Percentiles rank a stretch among this genome's conserved stretches.
Conservation (phyloP, 257 asterid genomes). For the Nicotiana otophora region DNA sequence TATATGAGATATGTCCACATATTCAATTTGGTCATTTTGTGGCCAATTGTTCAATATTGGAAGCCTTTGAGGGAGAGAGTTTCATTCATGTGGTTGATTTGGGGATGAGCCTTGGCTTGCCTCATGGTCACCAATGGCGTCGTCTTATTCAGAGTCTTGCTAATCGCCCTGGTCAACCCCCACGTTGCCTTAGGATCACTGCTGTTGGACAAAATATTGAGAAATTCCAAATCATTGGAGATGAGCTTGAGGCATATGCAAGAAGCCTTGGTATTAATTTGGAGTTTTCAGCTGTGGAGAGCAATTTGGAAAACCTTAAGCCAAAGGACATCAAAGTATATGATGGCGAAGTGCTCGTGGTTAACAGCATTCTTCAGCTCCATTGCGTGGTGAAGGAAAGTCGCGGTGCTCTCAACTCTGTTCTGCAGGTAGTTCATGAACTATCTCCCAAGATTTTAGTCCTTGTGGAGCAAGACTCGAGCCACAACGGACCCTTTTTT, state of each 20-base stretch:
- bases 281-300: conserved; percentile 48
- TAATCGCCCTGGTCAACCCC: conserved; percentile 26
- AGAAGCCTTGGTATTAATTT: conserved; percentile 30
- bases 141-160: conserved; percentile 50
- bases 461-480: conserved; percentile 76
- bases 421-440: conserved; percentile 48
- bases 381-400: conserved; percentile 86
- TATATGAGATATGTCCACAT: conserved; percentile 57
- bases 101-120: conserved; percentile 68
- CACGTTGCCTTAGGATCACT: conserved; percentile 44
- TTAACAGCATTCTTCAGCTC: conserved; percentile 65
- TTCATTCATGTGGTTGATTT: conserved; percentile 73
- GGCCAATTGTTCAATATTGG: conserved; percentile 57
- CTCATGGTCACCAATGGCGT: conserved; percentile 73
- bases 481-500: conserved; percentile 83
- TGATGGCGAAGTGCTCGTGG: conserved; percentile 53
- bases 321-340: conserved; percentile 36
- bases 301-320: conserved; percentile 52
- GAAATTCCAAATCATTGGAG: conserved; percentile 40
- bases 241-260: conserved; percentile 51
- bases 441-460: conserved; percentile 58
- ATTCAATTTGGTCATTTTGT: conserved; percentile 69
- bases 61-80: conserved; percentile 96
- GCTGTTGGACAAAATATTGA: conserved; percentile 46
- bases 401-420: conserved; percentile 67